A percentile compares a stretch with the other conserved stretches of the same genome.
These are phyloP conservation scores for Vigna hirtella DNA, from an alignment of 306 rosid species.

Conservation along the genomic window DNA sequence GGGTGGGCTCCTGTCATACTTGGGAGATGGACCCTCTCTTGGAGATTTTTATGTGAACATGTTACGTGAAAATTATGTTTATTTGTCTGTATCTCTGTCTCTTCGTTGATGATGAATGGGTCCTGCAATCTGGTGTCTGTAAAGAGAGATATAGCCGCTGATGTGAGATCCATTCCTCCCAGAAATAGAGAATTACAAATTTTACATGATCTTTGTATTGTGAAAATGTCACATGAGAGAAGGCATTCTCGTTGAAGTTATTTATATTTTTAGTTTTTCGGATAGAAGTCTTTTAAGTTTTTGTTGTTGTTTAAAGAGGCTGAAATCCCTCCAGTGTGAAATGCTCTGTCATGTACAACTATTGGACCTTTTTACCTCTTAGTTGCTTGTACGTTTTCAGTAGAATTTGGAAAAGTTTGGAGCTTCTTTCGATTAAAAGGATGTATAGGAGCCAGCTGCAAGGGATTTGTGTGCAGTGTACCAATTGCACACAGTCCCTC, in stretches of 20 bases:
- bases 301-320: not conserved
- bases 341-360: slow-evolving; percentile 10
- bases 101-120: not conserved
- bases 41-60: not conserved
- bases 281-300: not conserved
- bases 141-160: not conserved
- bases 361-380: not conserved
- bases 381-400: not conserved
- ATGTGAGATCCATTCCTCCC: not conserved
- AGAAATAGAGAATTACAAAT: not conserved
- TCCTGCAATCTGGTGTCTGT: not conserved
- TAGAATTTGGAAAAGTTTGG: slow-evolving; percentile 8
- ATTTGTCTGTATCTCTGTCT: not conserved
- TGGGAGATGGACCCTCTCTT: slow-evolving; percentile 7
- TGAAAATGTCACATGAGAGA: slow-evolving; percentile 6
- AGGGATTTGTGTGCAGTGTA: slow-evolving; percentile 23
- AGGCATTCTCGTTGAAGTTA: not conserved
- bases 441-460: not conserved
- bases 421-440: slow-evolving; percentile 3
- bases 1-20: not conserved
- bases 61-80: not conserved
- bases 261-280: slow-evolving; percentile 12
- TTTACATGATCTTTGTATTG: not conserved
- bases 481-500: slow-evolving; percentile 8
- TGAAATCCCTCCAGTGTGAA: slow-evolving; percentile 23